Base-by-base conservation (phyloP, 176 grass and related monocot genomes). In the Oryza nivara region DNA sequence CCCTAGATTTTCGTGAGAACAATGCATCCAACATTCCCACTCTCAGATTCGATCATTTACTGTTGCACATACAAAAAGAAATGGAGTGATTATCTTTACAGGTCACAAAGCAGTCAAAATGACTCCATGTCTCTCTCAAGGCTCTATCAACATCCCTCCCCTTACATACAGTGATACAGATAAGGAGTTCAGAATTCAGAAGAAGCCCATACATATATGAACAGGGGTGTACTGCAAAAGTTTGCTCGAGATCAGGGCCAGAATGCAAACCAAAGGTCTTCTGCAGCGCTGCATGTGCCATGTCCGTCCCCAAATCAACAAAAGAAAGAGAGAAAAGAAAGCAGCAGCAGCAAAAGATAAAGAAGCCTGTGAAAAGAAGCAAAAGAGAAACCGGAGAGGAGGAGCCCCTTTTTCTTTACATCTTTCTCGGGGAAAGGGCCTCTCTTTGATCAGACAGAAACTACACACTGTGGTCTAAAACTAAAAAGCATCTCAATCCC, bases 41-140 rank as follows among this genome's bases (percentile, higher is more conserved):
- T 63, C n/a, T 63, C 58, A 4, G 20, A 63, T 22, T 63, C n/a
- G 58, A 2, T 23, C 20, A 63, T 23, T n/a, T 4, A 63, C n/a
- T 63, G 19, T 63, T 63, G 22, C n/a, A 63, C 7, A 25, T 23
- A 15, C 47, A n/a, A 68, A 78, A 78, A 17, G 75, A 47, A 69
- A 47, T 11, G 3, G 47, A 49, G 23, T 38, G 8, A 30, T 84
- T 6, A 75, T 79, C 75, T 84, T 89, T 70, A 85, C 71, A 85
- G 82, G 49, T 81, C 72, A 70, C 41, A 85, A 85, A 81, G 77
- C 82, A 80, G 87, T 89, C 87, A 85, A 89, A 71, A 81, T 76
- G 87, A 89, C 76, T 70, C 10, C 65, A 44, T 70, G 65, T 52
- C 82, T 85, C 76, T 52, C 76, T 60, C 19, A 7, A 7, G 2